Percentiles rank a stretch among this genome's conserved stretches.
These are phyloP conservation scores for Monilinia laxa DNA, from an alignment of 2,329 filamentous ascomycete genomes.

Conservation along the genomic window DNA sequence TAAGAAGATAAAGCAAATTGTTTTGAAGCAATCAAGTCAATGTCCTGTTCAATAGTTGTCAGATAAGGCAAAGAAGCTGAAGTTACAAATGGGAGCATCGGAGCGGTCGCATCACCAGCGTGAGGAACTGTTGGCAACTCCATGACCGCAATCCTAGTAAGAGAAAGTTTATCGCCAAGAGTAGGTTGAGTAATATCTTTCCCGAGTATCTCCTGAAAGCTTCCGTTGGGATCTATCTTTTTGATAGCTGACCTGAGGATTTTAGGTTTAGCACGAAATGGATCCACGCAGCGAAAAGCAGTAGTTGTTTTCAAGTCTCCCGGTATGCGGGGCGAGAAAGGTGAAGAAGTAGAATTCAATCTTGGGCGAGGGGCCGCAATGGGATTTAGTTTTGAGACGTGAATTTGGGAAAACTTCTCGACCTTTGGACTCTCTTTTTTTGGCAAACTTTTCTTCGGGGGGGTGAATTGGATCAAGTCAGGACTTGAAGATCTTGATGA, in stretches of 20 bases:
- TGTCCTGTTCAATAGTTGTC: neutral
- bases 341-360: slow-evolving; percentile 4
- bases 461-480: slow-evolving; percentile 16
- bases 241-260: neutral
- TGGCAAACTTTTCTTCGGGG: neutral
- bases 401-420: neutral
- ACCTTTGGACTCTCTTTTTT: neutral
- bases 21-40: neutral
- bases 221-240: neutral
- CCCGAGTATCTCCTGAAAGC: neutral
- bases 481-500: neutral
- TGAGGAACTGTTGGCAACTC: neutral
- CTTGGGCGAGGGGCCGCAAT: neutral
- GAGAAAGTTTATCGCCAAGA: neutral
- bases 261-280: neutral
- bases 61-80: neutral
- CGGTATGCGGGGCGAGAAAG: neutral
- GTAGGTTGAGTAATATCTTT: neutral
- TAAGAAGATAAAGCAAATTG: neutral
- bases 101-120: neutral
- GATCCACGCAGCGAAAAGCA: neutral
- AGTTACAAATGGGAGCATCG: neutral
- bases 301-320: neutral
- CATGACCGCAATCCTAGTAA: neutral
- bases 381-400: neutral